Percentiles rank a stretch among this genome's conserved stretches.
phyloP scores from a whole-genome alignment of 805 yeast species.

The Myxozyma udenii region DNA sequence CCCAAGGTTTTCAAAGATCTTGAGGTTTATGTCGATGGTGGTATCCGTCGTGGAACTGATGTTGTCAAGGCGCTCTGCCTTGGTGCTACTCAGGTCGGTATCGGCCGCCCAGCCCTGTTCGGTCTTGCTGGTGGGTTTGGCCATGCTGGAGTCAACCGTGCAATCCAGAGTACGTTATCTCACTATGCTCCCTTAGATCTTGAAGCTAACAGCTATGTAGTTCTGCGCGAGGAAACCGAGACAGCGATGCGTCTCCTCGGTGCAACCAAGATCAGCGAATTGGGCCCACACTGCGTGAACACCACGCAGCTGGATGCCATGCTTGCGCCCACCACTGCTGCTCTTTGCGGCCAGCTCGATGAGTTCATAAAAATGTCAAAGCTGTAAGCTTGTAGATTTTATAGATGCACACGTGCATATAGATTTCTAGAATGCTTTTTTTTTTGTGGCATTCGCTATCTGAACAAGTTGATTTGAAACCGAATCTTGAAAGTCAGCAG shows the following conservation, averaged over 20 bases:
- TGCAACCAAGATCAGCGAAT: constrained; percentile 48
- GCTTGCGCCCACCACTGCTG: constrained; percentile 14
- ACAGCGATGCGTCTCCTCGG: constrained; percentile 68
- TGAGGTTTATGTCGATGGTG: constrained; percentile 64
- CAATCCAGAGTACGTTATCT: constrained; percentile 43
- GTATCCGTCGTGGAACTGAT: constrained; percentile 65
- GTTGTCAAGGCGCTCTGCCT: constrained; percentile 61
- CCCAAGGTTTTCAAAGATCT: constrained; percentile 42
- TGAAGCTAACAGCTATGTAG: not conserved
- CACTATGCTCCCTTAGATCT: not conserved
- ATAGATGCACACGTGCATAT: too few species aligned
- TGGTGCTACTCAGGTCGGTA: constrained; percentile 64
- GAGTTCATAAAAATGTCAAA: not conserved
- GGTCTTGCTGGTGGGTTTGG: constrained; percentile 63
- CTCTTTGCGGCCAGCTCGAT: constrained; percentile 1
- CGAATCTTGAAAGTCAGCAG: too few species aligned
- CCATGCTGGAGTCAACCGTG: constrained; percentile 58
- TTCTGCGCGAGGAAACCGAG: constrained; percentile 58
- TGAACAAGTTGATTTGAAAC: too few species aligned
- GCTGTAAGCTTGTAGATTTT: not conserved
- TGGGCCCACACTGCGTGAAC: constrained; percentile 35
- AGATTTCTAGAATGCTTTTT: too few species aligned
- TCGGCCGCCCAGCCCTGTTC: constrained; percentile 63
- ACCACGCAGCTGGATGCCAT: constrained; percentile 19
- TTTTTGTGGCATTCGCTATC: too few species aligned